phyloP scores from a whole-genome alignment of 192 early-diverging fungal genomes.

The Linnemannia zychae region DNA sequence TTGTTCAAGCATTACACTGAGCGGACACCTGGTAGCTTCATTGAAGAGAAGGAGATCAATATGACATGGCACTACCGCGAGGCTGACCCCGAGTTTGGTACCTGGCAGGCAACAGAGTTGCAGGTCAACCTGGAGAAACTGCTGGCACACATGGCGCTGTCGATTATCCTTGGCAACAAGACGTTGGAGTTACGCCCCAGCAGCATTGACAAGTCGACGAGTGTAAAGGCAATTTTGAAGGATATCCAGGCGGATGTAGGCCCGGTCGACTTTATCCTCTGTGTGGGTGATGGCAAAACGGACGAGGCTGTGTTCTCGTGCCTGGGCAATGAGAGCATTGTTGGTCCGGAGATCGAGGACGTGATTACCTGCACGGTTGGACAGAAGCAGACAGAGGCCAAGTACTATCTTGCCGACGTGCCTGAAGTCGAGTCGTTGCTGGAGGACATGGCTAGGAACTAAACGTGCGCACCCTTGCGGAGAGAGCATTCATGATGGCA shows the following conservation, averaged over 20 bases:
- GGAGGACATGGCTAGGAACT: slow-evolving; percentile 53
- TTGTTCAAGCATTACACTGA: slow-evolving; percentile 98
- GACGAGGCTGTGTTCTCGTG: slow-evolving; percentile 95
- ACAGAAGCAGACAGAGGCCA: slow-evolving; percentile 95
- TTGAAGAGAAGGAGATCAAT: slow-evolving; percentile 99
- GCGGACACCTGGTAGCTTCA: slow-evolving; percentile 96
- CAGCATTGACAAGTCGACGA: slow-evolving; percentile 92
- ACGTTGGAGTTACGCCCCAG: slow-evolving; percentile 97
- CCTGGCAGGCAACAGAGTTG: slow-evolving; percentile 98
- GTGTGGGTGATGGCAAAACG: slow-evolving; percentile 94
- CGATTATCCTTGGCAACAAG: slow-evolving; percentile 96
- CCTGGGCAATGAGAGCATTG: slow-evolving; percentile 64
- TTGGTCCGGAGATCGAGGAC: slow-evolving; percentile 54
- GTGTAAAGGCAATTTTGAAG: slow-evolving; percentile 87
- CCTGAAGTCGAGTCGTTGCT: slow-evolving; percentile 63
- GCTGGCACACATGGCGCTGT: slow-evolving; percentile 91
- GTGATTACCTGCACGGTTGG: slow-evolving; percentile 94
- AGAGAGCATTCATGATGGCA: not conserved
- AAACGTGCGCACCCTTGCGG: not conserved
- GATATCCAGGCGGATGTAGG: slow-evolving; percentile 70
- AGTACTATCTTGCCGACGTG: slow-evolving; percentile 85
- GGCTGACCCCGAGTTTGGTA: slow-evolving; percentile 94
- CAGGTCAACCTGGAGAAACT: slow-evolving; percentile 98
- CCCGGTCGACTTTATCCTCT: slow-evolving; percentile 79
- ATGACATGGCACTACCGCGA: slow-evolving; percentile 99